Base-by-base conservation (phyloP, 768 basidiomycete genomes). In the Collybia nuda region DNA sequence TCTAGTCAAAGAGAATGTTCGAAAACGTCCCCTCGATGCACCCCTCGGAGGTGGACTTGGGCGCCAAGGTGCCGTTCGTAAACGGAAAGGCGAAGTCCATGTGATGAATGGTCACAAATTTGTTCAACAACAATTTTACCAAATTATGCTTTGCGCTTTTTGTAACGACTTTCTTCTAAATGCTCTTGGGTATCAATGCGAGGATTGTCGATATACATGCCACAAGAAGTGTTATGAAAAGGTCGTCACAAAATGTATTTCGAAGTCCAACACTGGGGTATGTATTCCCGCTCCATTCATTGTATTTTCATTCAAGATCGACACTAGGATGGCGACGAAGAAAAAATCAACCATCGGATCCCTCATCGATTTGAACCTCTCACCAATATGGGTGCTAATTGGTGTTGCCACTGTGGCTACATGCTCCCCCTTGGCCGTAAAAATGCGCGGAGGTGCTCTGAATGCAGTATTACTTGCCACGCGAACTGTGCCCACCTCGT, bases 61-160 rank as follows among this genome's bases (percentile, higher is more conserved):
- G 44, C 93, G 97, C 66, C 96, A 98, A 72, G 97, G 96, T 48
- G 97, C 97, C 52, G 85, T 99, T 57, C 88, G 95, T 64, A 98
- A 97, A 72, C 90, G 95, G 62, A 98, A 98, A 70, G 96, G 86
- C 58, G 96, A 98, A 74, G 88, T 98, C 2, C 94, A 95, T 73
- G 95, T 98, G 70, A 98, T 98, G 93, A 98, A 98, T 65, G 97
- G 97, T 9, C 97, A 99, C 75, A 93, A 97, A 69, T 99, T 99
- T 65, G 81, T 99, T 40, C 91, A 93, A 61, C 84, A 87, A 40
- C 97, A 98, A 70, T 99, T 99, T 76, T 98, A 97, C 68, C 95
- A 98, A 66, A 84, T 98, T 64, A 97, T 99, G 79, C 80, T 98
- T 46, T 99, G 97, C 66, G 97, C 97, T 2, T 93, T 97, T 70